Base-by-base conservation (phyloP, 2,329 filamentous ascomycete genomes). In the Colletotrichum tropicale region DNA sequence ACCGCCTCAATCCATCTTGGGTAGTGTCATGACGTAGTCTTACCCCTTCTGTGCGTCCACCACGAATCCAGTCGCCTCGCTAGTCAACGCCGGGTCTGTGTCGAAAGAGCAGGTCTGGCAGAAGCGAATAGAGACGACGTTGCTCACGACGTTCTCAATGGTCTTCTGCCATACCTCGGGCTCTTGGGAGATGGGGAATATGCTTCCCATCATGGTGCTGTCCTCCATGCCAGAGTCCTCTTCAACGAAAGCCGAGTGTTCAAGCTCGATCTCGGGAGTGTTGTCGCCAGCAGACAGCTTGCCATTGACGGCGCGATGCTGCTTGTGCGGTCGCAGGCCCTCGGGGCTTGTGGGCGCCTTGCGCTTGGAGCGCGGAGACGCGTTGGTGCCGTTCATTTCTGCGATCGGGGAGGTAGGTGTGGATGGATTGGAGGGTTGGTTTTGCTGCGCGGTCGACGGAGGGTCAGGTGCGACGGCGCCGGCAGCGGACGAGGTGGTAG, bases 31-130 rank as follows among this genome's bases (percentile, higher is more conserved):
- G 24, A 48, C 16, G 12, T 55, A 52, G 30, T 87, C 93, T 80
- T 87, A 94, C 84, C 97, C 97, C 84, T 92, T 93, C 86, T 98
- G 94, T 7, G 97, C 95, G 86, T 99, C 97, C 28, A 99, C 97
- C 18, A 99, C 96, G 83, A 99, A 99, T 9, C 97, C 97, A 1
- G 97, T 99, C 5, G 97, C 97, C 87, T 99, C 97, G 81, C 96
- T 98, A 21, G 95, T 95, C 84, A 98, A 90, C 8, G 97, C 97
- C 32, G 95, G 89, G 80, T 99, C 97, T n/a, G 97, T 98, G 84
- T 99, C 97, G 84, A 99, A 99, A 28, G 96, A 96, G 84, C 95
- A 98, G 0, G 97, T 98, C 89, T 98, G 96, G 84, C 96, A 98
- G 87, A 99, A 99, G 79, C 98, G 94, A 81, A 99, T 98, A n/a